Conservation (phyloP, 2,329 filamentous ascomycete genomes). For the Rhynchosporium secalis region DNA sequence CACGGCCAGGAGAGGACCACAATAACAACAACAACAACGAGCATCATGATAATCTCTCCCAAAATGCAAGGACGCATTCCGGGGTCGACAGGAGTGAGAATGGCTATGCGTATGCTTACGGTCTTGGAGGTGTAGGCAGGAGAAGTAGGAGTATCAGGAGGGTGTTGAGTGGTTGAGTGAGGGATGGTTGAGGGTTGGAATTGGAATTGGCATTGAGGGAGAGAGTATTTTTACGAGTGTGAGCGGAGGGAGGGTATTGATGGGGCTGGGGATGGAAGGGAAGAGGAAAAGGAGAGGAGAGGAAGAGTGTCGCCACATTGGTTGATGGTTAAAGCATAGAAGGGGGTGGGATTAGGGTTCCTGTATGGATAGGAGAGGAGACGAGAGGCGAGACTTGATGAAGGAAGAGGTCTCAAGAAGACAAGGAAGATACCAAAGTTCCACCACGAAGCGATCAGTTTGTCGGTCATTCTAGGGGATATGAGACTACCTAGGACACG, state of each 20-base stretch:
- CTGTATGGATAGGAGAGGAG: no score
- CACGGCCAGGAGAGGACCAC: neutral
- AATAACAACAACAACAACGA: neutral
- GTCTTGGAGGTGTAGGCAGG: slow-evolving; percentile 1
- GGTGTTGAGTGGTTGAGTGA: slow-evolving; percentile 1
- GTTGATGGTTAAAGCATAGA: no score
- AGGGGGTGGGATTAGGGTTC: no score
- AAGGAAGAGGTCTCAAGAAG: no score
- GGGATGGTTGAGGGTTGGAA: neutral
- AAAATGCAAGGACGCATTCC: neutral
- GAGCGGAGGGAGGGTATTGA: neutral
- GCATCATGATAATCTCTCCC: neutral
- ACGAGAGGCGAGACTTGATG: no score
- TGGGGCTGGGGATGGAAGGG: neutral
- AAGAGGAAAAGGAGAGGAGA: neutral
- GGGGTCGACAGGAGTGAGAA: neutral
- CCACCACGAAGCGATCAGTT: no score
- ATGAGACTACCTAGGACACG: no score
- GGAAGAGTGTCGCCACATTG: neutral
- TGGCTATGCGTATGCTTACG: slow-evolving; percentile 2
- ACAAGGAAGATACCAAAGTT: no score
- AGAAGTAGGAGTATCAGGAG: neutral
- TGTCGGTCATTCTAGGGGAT: no score
- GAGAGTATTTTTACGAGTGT: no score
- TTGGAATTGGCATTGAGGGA: neutral